These are phyloP conservation scores for Aspergillus niger DNA, from an alignment of 2,329 filamentous ascomycete genomes.

Conservation along the genomic window DNA sequence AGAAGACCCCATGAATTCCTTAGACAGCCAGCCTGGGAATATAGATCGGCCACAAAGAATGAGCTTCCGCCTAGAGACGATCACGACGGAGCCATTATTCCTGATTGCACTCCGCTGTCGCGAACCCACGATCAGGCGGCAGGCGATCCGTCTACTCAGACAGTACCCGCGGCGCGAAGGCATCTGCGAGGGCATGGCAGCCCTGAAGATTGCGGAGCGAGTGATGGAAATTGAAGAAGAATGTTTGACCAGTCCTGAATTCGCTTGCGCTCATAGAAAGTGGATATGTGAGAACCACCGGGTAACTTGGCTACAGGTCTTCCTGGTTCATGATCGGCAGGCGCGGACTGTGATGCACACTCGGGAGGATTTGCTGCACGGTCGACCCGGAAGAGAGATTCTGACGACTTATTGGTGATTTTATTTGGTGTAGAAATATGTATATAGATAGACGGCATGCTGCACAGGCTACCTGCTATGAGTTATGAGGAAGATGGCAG, in stretches of 20 bases:
- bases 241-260: background rate
- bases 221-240: conserved; percentile 1
- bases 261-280: background rate
- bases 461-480: background rate
- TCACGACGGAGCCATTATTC: conserved; percentile 3
- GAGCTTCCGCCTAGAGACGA: background rate
- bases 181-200: conserved; percentile 5
- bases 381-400: background rate
- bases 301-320: background rate
- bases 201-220: background rate
- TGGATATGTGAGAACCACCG: conserved; percentile 8
- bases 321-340: conserved; percentile 1
- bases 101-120: conserved; percentile 1
- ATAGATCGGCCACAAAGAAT: background rate
- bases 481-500: background rate
- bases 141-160: background rate
- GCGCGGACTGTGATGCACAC: conserved; percentile 2
- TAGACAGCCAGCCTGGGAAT: background rate
- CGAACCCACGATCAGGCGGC: background rate
- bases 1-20: background rate
- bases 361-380: conserved; percentile 23
- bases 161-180: conserved; percentile 6
- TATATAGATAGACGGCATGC: background rate
- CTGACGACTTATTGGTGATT: background rate
- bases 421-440: background rate